Evolutionary conservation across 805 yeast species (phyloP), one percentile per base, ranked within the genome.

Genomic region (Barnettozyma sp.): DNA sequence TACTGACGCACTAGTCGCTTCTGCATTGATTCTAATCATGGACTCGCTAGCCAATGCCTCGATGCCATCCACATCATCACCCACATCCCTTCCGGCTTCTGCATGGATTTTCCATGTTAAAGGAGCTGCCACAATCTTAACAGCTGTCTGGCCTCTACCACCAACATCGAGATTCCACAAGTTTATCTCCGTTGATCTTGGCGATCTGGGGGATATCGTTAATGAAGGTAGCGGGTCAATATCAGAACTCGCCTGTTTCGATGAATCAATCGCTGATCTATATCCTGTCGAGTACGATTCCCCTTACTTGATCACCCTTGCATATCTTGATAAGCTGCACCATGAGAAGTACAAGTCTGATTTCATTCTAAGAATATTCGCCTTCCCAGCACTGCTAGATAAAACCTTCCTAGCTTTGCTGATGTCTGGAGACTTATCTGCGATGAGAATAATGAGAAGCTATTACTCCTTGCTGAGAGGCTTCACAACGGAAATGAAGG

Each of bases 21-120:
- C 94, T 34, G 95, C 96, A 0, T 68, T 88, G 43, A 77, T 90
- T 25, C 64, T 90, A 38, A 87, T 87, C 37, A 83, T 90, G 83
- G 97, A 90, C 56, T 84, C 97, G 0, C 63, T 86, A 45, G 97
- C 97, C 4, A 88, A 88, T 58, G 97, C 96, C 0, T 74, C 94
- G 75, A 30, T 56, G 20, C 60, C 62, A 7, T 36, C 54, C 1
- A 37, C 55, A 4, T 38, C 55, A 3, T 54, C 59, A 4, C 53
- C 58, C 12, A 59, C 66, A 6, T 78, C 87, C 3, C 59, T 87
- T 39, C 94, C 96, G 1, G 88, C 97, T 3, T 78, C 92, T 4
- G 95, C 97, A 0, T 90, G 97, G 97, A 78, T 90, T 38, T 92
- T 85, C 65, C 97, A 90, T 52, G 96, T 90, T 10, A 83, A 92